These are phyloP conservation scores for Trichosporon sp. DNA, from an alignment of 1,284 basidiomycete species.

Conservation along the genomic window DNA sequence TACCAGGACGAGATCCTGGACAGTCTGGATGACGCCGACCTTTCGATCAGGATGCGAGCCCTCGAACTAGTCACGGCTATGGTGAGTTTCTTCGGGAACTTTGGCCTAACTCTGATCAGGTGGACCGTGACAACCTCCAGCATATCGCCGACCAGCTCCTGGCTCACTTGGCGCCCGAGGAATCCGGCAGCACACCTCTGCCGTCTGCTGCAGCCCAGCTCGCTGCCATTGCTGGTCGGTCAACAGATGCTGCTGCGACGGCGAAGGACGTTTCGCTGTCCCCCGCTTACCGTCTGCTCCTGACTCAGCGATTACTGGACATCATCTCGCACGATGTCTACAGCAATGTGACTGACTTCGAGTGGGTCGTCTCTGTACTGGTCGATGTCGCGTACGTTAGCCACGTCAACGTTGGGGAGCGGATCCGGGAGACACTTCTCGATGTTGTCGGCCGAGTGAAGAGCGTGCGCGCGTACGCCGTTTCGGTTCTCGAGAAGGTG, in stretches of 20 bases:
- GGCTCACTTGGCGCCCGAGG: conserved; percentile 71
- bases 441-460: conserved; percentile 83
- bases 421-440: conserved; percentile 78
- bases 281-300: conserved; percentile 74
- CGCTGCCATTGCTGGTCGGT: conserved; percentile 29
- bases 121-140: conserved; percentile 78
- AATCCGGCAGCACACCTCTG: conserved; percentile 45
- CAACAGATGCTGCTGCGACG: conserved; percentile 39
- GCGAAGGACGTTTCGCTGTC: conserved; percentile 60
- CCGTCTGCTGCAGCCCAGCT: conserved; percentile 37
- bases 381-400: conserved; percentile 85
- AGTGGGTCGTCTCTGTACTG: conserved; percentile 94
- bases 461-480: conserved; percentile 73
- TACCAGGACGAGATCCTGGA: conserved; percentile 90
- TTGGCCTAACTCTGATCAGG: conserved; percentile 59
- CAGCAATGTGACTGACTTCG: conserved; percentile 84
- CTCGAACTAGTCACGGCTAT: conserved; percentile 91
- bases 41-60: conserved; percentile 92
- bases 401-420: conserved; percentile 70
- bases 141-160: conserved; percentile 85
- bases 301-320: conserved; percentile 76
- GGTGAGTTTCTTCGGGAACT: conserved; percentile 60
- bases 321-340: conserved; percentile 83
- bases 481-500: conserved; percentile 76
- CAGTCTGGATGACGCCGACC: conserved; percentile 88